Base-by-base conservation (phyloP, 2,329 filamentous ascomycete genomes). In the Epichloe baconii region DNA sequence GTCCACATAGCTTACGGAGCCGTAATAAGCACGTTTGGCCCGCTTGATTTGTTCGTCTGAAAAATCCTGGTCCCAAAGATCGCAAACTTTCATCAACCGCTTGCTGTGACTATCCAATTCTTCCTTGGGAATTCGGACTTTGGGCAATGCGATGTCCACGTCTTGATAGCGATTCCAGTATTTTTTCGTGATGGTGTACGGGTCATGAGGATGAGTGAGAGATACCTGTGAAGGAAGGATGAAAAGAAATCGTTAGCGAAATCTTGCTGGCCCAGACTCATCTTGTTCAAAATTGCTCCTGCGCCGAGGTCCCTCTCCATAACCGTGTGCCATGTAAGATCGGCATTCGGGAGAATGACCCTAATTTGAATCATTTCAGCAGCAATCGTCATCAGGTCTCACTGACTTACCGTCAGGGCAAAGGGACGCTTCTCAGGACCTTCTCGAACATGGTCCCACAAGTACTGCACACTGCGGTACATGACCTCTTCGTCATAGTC, bases 401-500 rank as follows among this genome's bases (percentile, higher is more conserved):
- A 38, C 3, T 36, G 19, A 55, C 59, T 58, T 60, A 77, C 78
- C 36, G 90, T 96, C 72, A 96, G 70, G 61, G 83, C 86, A 67
- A 96, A 96, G 1, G 90, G 90, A 44, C 85, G 79, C 58, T 80
- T 77, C 50, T 78, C 74, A 0, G 79, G 80, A 10, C 86, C 85
- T 64, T 88, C 79, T n/a, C 90, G 84, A 38, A 93, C 87, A 62
- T 94, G 84, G 67, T 95, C 86, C 68, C 91, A 95, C 47, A 96
- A 73, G 65, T 90, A 96, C 68, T 95, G 89, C 42, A 82, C 86
- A 48, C 87, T 86, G 68, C 84, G 87, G 73, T 86, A 91, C 82
- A 96, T 91, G 65, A 95, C 88, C 69, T 96, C 90, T 70, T 95
- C 90, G 61, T 96, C 90, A 61, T 91, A 96, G 66, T 96, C 90